Conservation (phyloP, 257 asterid genomes). For the Misopates orontium region DNA sequence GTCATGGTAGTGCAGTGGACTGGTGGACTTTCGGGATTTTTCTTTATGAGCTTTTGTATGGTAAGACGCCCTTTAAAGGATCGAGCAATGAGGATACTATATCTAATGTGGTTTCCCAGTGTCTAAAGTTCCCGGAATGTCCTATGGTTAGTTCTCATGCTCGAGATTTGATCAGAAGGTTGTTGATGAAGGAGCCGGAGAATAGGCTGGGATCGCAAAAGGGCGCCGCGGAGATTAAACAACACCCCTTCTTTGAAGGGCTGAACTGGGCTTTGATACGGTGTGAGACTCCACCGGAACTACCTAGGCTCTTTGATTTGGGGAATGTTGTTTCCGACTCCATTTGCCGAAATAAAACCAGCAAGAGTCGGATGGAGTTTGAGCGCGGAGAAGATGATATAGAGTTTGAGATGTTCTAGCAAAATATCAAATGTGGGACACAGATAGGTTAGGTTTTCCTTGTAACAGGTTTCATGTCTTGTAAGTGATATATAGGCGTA, state of each 20-base stretch:
- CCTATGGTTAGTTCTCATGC: constrained; percentile 60
- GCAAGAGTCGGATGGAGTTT: constrained; percentile 25
- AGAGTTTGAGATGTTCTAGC: constrained; percentile 53
- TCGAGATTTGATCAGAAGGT: constrained; percentile 60
- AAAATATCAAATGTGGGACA: constrained; percentile 18
- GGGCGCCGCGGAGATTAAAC: constrained; percentile 85
- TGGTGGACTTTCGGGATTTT: constrained; percentile 94
- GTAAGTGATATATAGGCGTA: constrained; percentile 21
- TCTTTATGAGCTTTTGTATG: constrained; percentile 72
- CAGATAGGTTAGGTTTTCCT: constrained; percentile 25
- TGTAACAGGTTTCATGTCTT: constrained; percentile 11
- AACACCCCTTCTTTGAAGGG: constrained; percentile 76
- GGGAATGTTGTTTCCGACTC: constrained; percentile 31
- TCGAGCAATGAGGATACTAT: constrained; percentile 64
- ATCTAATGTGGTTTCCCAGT: constrained; percentile 61
- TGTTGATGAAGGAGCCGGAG: constrained; percentile 73
- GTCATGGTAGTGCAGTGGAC: constrained; percentile 89
- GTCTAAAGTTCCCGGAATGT: constrained; percentile 63
- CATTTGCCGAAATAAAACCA: constrained; percentile 18
- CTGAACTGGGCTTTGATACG: constrained; percentile 80
- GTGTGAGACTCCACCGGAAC: constrained; percentile 71
- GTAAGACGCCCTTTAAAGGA: constrained; percentile 81
- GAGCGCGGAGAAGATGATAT: constrained; percentile 34
- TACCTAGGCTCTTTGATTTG: constrained; percentile 54
- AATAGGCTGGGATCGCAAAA: constrained; percentile 60